Evolutionary conservation across 768 basidiomycete genomes (phyloP).

Genomic region (Kwoniella heveanensis): DNA sequence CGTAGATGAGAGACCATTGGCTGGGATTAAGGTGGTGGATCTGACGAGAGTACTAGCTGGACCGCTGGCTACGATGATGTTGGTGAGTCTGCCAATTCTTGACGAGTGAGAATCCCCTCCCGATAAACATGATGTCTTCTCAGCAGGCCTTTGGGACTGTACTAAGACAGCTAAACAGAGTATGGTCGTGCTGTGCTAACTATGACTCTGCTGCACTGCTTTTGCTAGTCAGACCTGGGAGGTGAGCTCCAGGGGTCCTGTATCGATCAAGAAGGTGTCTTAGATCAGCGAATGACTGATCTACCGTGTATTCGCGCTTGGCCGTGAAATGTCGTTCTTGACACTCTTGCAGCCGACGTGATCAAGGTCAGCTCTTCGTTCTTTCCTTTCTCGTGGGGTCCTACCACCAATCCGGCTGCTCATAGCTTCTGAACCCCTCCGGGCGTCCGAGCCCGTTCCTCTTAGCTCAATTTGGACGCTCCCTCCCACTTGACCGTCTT

Average conservation of each 20-base stretch:
- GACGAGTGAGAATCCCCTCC: no score
- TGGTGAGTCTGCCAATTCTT: slow-evolving; percentile 62
- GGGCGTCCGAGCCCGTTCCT: no score
- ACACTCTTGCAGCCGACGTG: slow-evolving; percentile 69
- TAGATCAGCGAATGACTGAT: background rate
- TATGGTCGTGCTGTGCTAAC: background rate
- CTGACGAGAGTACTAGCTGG: slow-evolving; percentile 89
- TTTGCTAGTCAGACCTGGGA: slow-evolving; percentile 45
- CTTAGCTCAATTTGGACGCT: no score
- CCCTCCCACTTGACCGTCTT: no score
- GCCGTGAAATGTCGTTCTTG: background rate
- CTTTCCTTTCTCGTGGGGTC: background rate
- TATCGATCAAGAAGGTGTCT: no score
- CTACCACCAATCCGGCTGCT: no score
- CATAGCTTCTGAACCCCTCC: background rate
- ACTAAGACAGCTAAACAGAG: no score
- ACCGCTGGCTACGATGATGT: slow-evolving; percentile 85
- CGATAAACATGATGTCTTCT: no score
- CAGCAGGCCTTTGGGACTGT: no score
- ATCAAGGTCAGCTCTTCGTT: slow-evolving; percentile 66
- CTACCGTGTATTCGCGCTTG: no score
- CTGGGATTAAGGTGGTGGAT: slow-evolving; percentile 81
- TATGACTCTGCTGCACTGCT: background rate
- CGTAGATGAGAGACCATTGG: slow-evolving; percentile 61
- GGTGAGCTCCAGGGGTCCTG: slow-evolving; percentile 27